A percentile compares a stretch with the other conserved stretches of the same genome.
Conservation (phyloP, 2,329 filamentous ascomycete species). For the Capronia epimyces region DNA sequence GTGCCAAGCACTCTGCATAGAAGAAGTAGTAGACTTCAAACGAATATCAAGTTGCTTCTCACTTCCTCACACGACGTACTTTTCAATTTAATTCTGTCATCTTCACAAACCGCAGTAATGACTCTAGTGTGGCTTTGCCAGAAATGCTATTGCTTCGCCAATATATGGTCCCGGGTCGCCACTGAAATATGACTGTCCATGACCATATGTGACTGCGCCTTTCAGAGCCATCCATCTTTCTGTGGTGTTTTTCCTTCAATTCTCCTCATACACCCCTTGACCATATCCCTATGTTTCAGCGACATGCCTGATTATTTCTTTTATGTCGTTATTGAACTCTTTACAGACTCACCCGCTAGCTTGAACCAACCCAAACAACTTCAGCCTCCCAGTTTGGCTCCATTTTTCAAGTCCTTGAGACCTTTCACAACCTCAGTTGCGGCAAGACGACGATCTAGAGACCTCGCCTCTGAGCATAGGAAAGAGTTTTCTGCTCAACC, state of each 20-base stretch:
- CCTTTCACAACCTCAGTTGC: constrained; percentile 22
- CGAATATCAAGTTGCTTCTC: constrained; percentile 7
- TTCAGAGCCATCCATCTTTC: not conserved
- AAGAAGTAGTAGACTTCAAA: constrained; percentile 7
- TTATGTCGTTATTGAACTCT: constrained; percentile 57
- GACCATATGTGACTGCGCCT: not conserved
- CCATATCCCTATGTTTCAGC: constrained; percentile 3
- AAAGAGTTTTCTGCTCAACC: not conserved
- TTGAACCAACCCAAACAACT: constrained; percentile 2
- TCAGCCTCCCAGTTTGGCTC: constrained; percentile 11
- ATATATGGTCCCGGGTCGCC: not conserved
- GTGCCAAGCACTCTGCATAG: constrained; percentile 6
- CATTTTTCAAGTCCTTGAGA: constrained; percentile 25
- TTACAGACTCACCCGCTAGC: constrained; percentile 35
- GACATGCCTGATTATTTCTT: constrained; percentile 61
- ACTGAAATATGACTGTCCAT: not conserved
- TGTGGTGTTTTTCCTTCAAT: not conserved
- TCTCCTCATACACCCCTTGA: not conserved
- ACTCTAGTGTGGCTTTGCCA: too few relatives aligned
- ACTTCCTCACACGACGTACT: not conserved
- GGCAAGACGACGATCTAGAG: constrained; percentile 12
- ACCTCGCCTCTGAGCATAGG: constrained; percentile 15
- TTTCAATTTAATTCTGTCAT: not conserved
- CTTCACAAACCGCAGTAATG: too few relatives aligned
- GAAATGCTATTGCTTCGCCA: too few relatives aligned